Percentiles rank a stretch among this genome's conserved stretches.
These are phyloP conservation scores for Triangularia setosa DNA, from an alignment of 2,329 filamentous ascomycete genomes.

Conservation along the genomic window DNA sequence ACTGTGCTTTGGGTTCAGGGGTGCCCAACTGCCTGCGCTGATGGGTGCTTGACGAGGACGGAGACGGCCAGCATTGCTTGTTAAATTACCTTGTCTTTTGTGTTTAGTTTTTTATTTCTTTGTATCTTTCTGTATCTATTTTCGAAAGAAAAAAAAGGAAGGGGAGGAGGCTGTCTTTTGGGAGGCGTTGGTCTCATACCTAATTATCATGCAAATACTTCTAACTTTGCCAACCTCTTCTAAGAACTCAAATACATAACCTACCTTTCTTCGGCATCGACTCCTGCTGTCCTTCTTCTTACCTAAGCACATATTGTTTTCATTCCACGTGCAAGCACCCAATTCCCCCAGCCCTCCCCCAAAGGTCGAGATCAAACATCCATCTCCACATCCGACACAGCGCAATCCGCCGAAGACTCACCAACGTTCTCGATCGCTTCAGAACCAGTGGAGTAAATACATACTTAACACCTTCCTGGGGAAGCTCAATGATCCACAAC, in stretches of 20 bases:
- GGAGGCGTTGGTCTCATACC: background rate
- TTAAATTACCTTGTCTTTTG: background rate
- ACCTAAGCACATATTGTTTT: background rate
- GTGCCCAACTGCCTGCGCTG: slow-evolving; percentile 33
- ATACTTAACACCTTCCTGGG: background rate
- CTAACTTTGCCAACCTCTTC: background rate
- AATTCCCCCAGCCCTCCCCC: background rate
- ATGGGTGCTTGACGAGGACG: slow-evolving; percentile 32
- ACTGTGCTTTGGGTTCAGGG: slow-evolving; percentile 35
- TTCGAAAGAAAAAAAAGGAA: too few species aligned
- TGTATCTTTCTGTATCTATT: background rate
- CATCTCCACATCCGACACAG: background rate
- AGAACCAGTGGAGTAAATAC: background rate
- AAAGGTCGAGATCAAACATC: background rate
- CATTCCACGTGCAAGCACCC: background rate
- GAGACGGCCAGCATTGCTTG: slow-evolving; percentile 28
- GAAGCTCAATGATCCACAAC: slow-evolving; percentile 14
- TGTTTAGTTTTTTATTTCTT: background rate
- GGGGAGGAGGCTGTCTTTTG: background rate
- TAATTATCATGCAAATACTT: background rate
- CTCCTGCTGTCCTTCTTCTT: background rate
- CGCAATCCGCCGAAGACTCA: background rate
- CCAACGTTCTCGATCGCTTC: background rate
- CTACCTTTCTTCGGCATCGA: background rate
- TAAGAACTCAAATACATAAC: background rate